These are phyloP conservation scores for Colletotrichum kahawae DNA, from an alignment of 2,329 filamentous ascomycete species.

Conservation along the genomic window DNA sequence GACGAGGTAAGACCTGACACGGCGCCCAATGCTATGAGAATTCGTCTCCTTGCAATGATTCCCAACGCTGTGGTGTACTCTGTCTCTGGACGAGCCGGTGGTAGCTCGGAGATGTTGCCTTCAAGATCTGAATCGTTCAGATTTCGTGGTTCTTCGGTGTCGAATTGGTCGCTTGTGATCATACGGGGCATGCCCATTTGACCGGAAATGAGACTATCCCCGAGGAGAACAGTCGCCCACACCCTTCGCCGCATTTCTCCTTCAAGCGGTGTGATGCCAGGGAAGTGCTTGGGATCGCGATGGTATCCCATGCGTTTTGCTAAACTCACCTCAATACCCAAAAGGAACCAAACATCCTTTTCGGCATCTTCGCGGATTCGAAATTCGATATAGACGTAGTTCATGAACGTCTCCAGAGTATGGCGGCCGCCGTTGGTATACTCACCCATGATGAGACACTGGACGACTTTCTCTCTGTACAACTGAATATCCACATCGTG, in stretches of 20 bases:
- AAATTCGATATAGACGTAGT: slow-evolving; percentile 18
- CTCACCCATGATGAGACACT: slow-evolving; percentile 34
- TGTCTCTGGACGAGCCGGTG: slow-evolving; percentile 36
- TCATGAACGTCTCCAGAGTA: slow-evolving; percentile 7
- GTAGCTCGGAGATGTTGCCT: slow-evolving; percentile 35
- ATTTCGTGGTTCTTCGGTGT: slow-evolving; percentile 48
- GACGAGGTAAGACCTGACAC: slow-evolving; percentile 25
- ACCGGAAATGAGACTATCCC: slow-evolving; percentile 47
- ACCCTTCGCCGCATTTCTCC: slow-evolving; percentile 51
- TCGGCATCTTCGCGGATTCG: not conserved
- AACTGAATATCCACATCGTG: slow-evolving; percentile 21
- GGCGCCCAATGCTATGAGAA: slow-evolving; percentile 27
- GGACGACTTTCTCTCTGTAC: slow-evolving; percentile 29
- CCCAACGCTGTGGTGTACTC: slow-evolving; percentile 31
- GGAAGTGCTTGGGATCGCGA: slow-evolving; percentile 47
- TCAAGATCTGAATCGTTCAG: slow-evolving; percentile 49
- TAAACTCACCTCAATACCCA: slow-evolving; percentile 37
- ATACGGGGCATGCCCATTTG: slow-evolving; percentile 52
- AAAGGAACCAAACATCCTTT: slow-evolving; percentile 29
- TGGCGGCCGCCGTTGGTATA: slow-evolving; percentile 29
- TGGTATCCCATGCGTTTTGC: slow-evolving; percentile 48
- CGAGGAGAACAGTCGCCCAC: slow-evolving; percentile 44
- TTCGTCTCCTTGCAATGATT: slow-evolving; percentile 23
- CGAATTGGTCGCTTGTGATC: slow-evolving; percentile 42
- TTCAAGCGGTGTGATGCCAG: slow-evolving; percentile 40